phyloP scores from a whole-genome alignment of 441 rosid genomes.

The Gossypium schwendimanii region DNA sequence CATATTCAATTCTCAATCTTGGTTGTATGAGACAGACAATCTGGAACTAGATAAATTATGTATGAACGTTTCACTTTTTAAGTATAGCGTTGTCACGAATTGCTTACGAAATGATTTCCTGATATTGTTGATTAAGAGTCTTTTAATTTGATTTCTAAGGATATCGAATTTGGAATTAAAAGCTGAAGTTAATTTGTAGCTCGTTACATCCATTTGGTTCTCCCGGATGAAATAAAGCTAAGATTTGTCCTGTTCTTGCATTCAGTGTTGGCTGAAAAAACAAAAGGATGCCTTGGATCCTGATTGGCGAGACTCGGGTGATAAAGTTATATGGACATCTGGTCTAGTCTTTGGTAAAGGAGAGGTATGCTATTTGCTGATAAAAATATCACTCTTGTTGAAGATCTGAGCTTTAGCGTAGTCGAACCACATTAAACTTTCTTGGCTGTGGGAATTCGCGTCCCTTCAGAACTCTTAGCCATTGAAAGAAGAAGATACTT shows the following conservation, averaged over 20 bases:
- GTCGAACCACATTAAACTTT: background rate
- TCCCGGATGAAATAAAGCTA: background rate
- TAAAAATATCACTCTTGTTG: background rate
- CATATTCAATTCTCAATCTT: background rate
- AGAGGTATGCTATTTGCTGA: slow-evolving; percentile 42
- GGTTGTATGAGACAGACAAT: background rate
- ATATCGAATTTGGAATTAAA: background rate
- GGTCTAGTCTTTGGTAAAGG: slow-evolving; percentile 85
- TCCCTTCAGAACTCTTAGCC: background rate
- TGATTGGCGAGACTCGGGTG: slow-evolving; percentile 56
- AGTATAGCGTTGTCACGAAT: background rate
- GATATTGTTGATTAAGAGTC: background rate
- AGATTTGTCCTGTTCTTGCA: background rate
- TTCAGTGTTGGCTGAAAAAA: slow-evolving; percentile 96
- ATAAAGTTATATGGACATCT: slow-evolving; percentile 73
- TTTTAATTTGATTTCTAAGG: background rate
- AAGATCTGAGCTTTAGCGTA: background rate
- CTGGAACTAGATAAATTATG: background rate
- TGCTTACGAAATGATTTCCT: background rate
- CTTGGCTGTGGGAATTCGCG: background rate
- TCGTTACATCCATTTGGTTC: background rate
- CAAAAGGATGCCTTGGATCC: slow-evolving; percentile 68
- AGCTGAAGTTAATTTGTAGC: background rate
- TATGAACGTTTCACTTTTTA: background rate
- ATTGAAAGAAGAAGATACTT: background rate